Conservation (phyloP, 148 eudicot species). For the Amaranthus palmeri region DNA sequence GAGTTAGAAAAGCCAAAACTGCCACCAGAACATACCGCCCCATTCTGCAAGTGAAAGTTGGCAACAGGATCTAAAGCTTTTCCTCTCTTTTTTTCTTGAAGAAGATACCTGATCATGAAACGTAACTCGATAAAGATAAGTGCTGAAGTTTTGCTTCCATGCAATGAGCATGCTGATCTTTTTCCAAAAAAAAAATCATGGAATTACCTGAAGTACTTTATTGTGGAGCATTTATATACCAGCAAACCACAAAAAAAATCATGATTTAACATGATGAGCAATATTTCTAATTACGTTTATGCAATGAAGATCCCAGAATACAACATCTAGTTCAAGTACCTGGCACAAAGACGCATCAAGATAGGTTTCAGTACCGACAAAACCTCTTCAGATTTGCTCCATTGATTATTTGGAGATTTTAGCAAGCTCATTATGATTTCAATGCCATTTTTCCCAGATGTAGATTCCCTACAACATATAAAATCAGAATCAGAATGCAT, state of each 20-base stretch:
- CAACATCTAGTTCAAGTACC: slow-evolving; percentile 35
- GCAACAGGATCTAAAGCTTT: slow-evolving; percentile 93
- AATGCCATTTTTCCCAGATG: slow-evolving; percentile 48
- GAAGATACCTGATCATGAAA: slow-evolving; percentile 48
- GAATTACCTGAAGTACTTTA: not conserved
- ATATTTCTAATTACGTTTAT: not conserved
- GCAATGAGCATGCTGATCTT: not conserved
- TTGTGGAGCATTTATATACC: not conserved
- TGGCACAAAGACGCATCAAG: slow-evolving; percentile 80
- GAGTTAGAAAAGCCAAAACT: not conserved
- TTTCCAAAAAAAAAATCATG: not conserved
- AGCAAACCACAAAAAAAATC: not conserved
- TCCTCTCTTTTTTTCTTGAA: slow-evolving; percentile 87
- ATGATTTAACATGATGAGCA: not conserved
- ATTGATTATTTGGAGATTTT: slow-evolving; percentile 47
- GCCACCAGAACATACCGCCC: slow-evolving; percentile 66
- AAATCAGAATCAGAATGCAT: slow-evolving; percentile 5
- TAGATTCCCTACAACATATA: slow-evolving; percentile 41
- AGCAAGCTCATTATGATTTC: slow-evolving; percentile 64
- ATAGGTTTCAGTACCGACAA: slow-evolving; percentile 43
- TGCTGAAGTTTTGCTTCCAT: not conserved
- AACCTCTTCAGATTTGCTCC: slow-evolving; percentile 55
- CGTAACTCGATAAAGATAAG: not conserved
- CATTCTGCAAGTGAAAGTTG: slow-evolving; percentile 98
- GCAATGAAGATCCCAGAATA: not conserved